Base-by-base conservation (phyloP, 2,329 filamentous ascomycete species). In the Alternaria consortialis region DNA sequence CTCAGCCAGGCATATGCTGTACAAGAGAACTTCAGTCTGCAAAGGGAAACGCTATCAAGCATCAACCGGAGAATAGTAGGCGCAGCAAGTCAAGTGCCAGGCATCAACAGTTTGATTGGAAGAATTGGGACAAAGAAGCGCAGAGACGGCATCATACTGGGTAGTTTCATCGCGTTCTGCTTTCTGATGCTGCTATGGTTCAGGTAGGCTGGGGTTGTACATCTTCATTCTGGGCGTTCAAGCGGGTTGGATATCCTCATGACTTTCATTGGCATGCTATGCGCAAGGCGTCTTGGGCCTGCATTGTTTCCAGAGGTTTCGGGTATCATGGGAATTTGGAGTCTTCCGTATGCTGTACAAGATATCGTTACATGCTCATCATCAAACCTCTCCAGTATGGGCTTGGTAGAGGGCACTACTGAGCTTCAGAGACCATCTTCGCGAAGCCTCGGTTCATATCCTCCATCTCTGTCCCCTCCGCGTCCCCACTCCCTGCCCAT, bases 1-100 rank as follows among this genome's bases (percentile, higher is more conserved):
- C 84, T 99, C 61, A 94, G 91, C 76, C 95, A 98, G 83, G 95
- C 95, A 7, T 99, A 99, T 81, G 94, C 94, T 11, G 93, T 98
- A 54, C 96, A 97, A 77, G 93, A 98, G 81, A 94, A 85, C 78
- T 98, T 99, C 77, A 85, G 87, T 13, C 74, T 93, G 57, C 95
- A 99, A 84, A 86, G 94, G 63, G 94, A 98, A 83, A 94, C 91
- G 27, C 81, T 99, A 64, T 87, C 90, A 44, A 96, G 87, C 78
- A 94, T 99, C 74, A 97, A 97, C 79, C 85, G 94, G 64, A 86
- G 94, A 65, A 98, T 99, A 78, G 93, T 92, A 5, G 85, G 91
- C 34, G 94, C 94, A 29, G 95, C 94, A 39, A 93, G 91, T 74
- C 91, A 97, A 76, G 91, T 99, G 15, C 95, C 95, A 0, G 95